Evolutionary conservation across 2,329 filamentous ascomycete genomes (phyloP), one percentile per base, ranked within the genome.

Genomic region (Fusarium kyushuense): DNA sequence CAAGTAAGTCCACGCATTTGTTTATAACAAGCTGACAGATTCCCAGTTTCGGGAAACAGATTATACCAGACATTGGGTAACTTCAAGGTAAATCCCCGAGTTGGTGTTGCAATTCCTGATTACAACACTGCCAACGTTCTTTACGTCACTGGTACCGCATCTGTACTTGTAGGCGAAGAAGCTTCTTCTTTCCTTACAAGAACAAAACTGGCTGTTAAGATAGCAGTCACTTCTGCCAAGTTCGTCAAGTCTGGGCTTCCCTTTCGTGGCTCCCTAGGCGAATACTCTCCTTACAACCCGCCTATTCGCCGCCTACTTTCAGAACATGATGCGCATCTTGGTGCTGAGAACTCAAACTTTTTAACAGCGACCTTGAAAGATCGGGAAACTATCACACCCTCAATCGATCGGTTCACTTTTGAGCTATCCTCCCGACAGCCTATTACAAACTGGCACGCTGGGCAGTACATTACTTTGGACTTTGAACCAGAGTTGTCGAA

Each of bases 21-120:
- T 38, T 13, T 6, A 19, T 11, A 48, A 21, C 14, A 17, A 45
- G 30, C 67, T 74, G 58, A 75, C 52, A 38, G 41, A 14, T 3
- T 13, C 3, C 12, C 17, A 81, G 79, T 91, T 76, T 94, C 91
- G 1, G 93, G 93, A 10, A 97, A 97, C 76, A 83, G 92, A 17
- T 80, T 96, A 0, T 97, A 96, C 72, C 93, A 96, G 76, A 92
- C 91, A 0, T 84, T 96, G 0, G 93, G 93, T 2, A 97, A 97
- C 74, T 81, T 96, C 16, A 82, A 85, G 38, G 79, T 85, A 10
- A 90, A 89, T 32, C 91, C 92, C 0, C 80, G 81, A 19, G 87
- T 91, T 4, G 92, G 93, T 5, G 77, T 95, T 48, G 87, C 86
- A 4, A 84, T 97, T 35, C 92, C 93, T 0, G 88, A 94, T 75